phyloP scores from a whole-genome alignment of 2,329 filamentous ascomycete species.

The Cyphellophora attinorum region DNA sequence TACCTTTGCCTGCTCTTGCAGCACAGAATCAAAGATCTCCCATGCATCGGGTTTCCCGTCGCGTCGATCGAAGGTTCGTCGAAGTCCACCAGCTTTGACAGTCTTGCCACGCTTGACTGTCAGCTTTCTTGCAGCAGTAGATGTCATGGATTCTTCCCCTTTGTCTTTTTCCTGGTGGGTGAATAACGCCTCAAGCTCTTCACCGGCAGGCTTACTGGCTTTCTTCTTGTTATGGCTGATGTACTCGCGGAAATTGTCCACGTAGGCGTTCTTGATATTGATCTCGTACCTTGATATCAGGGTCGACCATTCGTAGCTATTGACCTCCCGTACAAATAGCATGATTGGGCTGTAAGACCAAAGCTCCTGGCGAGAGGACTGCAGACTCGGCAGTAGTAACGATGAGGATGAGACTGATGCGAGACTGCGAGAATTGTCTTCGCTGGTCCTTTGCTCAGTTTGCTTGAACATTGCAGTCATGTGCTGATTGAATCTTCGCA shows the following conservation, averaged over 20 bases:
- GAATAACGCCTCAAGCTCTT: conserved; percentile 80
- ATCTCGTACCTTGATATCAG: conserved; percentile 73
- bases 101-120: conserved; percentile 93
- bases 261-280: conserved; percentile 67
- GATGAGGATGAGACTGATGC: conserved; percentile 43
- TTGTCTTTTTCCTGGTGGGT: conserved; percentile 83
- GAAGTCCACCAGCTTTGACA: conserved; percentile 35
- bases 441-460: conserved; percentile 60
- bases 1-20: conserved; percentile 74
- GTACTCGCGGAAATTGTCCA: conserved; percentile 70
- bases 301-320: conserved; percentile 69
- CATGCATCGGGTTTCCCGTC: conserved; percentile 63
- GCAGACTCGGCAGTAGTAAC: conserved; percentile 62
- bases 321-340: conserved; percentile 79
- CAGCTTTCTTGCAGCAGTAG: conserved; percentile 72
- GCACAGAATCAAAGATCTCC: conserved; percentile 68
- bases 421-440: conserved; percentile 41
- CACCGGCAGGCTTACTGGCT: conserved; percentile 62
- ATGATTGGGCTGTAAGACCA: conserved; percentile 86
- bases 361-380: conserved; percentile 60
- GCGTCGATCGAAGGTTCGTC: conserved; percentile 39
- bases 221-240: conserved; percentile 70
- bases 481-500: conserved; percentile 70
- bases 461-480: conserved; percentile 73
- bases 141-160: conserved; percentile 54